Conservation (phyloP, 1,284 basidiomycete genomes). For the Pisolithus thermaeus region DNA sequence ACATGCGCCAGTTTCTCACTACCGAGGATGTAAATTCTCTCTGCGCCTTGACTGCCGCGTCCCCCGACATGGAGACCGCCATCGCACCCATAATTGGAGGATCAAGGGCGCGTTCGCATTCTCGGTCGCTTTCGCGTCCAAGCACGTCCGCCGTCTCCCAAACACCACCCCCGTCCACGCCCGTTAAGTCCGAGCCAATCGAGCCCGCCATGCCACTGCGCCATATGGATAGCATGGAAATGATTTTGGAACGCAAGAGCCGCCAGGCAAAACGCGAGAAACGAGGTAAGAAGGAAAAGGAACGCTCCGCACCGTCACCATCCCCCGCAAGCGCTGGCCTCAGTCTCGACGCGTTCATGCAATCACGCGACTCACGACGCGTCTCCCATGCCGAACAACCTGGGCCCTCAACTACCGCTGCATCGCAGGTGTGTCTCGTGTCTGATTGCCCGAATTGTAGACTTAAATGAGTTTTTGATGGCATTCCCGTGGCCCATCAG, state of each 20-base stretch:
- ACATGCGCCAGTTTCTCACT: slow-evolving; percentile 70
- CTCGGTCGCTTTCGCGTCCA: slow-evolving; percentile 46
- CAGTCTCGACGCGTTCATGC: slow-evolving; percentile 44
- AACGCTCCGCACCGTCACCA: slow-evolving; percentile 44
- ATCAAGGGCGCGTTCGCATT: slow-evolving; percentile 45
- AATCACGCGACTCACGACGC: slow-evolving; percentile 50
- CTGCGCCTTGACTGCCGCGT: slow-evolving; percentile 38
- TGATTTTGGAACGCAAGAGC: slow-evolving; percentile 63
- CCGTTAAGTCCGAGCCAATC: slow-evolving; percentile 54
- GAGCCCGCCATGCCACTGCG: slow-evolving; percentile 46
- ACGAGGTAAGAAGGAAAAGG: slow-evolving; percentile 40
- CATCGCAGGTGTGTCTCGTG: slow-evolving; percentile 29
- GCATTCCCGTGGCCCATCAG: slow-evolving; percentile 16
- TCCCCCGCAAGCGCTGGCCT: slow-evolving; percentile 39
- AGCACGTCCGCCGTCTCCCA: slow-evolving; percentile 34
- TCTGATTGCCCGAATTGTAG: slow-evolving; percentile 4
- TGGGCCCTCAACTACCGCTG: slow-evolving; percentile 18
- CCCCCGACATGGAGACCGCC: slow-evolving; percentile 27
- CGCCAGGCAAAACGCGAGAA: slow-evolving; percentile 46
- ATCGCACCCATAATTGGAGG: slow-evolving; percentile 35
- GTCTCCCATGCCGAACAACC: slow-evolving; percentile 26
- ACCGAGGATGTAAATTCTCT: slow-evolving; percentile 40
- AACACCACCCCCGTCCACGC: slow-evolving; percentile 43
- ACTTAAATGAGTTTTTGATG: slow-evolving; percentile 11
- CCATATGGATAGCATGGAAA: slow-evolving; percentile 64